Conservation (phyloP, 1,284 basidiomycete genomes). For the Megacollybia platyphylla region DNA sequence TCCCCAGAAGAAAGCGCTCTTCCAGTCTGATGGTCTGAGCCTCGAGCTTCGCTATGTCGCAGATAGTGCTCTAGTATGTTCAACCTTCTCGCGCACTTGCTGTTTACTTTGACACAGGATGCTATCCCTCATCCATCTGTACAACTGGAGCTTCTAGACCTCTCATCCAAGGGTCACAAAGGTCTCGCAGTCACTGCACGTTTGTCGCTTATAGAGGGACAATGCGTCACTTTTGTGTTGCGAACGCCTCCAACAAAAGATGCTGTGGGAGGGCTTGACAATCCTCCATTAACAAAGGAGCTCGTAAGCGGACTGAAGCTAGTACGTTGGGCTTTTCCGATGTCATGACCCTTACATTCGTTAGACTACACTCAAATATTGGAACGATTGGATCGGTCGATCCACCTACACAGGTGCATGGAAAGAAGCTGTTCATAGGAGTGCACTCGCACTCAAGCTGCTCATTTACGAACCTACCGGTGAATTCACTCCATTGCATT, state of each 20-base stretch:
- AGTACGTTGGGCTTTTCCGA: too few relatives aligned
- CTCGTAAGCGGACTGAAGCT: slow-evolving; percentile 3
- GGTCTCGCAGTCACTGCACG: slow-evolving; percentile 41
- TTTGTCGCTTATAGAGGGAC: slow-evolving; percentile 66
- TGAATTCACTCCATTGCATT: slow-evolving; percentile 14
- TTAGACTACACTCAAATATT: slow-evolving; percentile 72
- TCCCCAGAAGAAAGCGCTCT: slow-evolving; percentile 49
- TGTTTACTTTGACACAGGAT: slow-evolving; percentile 17
- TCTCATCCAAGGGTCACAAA: slow-evolving; percentile 52
- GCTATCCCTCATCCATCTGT: slow-evolving; percentile 38
- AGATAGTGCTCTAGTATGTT: slow-evolving; percentile 11
- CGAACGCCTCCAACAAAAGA: slow-evolving; percentile 39
- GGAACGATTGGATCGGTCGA: slow-evolving; percentile 75
- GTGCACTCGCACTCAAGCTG: slow-evolving; percentile 78
- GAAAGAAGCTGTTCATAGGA: slow-evolving; percentile 84
- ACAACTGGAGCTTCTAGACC: slow-evolving; percentile 45
- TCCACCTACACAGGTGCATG: slow-evolving; percentile 84
- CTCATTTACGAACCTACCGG: slow-evolving; percentile 79
- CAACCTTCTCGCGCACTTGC: too few relatives aligned
- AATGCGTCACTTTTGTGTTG: slow-evolving; percentile 76
- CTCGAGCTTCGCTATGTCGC: slow-evolving; percentile 70
- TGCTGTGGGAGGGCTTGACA: slow-evolving; percentile 19
- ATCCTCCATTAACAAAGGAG: slow-evolving; percentile 55
- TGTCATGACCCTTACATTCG: neutral
- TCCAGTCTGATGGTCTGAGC: slow-evolving; percentile 46